These are phyloP conservation scores for Prinsepia uniflora DNA, from an alignment of 306 rosid genomes.

Conservation along the genomic window DNA sequence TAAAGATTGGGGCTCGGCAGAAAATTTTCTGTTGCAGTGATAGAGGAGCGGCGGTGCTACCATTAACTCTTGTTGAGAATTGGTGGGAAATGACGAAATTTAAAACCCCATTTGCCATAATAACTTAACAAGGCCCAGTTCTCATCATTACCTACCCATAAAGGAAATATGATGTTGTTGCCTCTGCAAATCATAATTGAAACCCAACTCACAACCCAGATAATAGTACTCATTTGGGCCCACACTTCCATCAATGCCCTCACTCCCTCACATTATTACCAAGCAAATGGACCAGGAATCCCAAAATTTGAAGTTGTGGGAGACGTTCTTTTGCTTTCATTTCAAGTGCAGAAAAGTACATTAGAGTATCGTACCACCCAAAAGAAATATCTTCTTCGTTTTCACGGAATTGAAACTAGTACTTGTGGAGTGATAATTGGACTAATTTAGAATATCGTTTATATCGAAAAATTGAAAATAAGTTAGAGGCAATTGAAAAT, in stretches of 20 bases:
- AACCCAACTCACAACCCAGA: neutral
- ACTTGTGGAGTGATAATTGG: no score
- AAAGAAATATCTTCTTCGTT: no score
- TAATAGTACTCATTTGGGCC: neutral
- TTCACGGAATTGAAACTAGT: no score
- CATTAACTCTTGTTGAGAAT: neutral
- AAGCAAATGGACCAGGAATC: no score
- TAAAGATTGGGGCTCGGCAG: no score
- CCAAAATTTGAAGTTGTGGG: neutral
- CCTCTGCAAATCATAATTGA: conserved; percentile 8
- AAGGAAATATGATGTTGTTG: conserved; percentile 9
- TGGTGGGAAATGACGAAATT: conserved; percentile 11
- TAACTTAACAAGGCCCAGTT: conserved; percentile 8
- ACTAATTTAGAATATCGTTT: no score
- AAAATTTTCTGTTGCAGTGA: neutral
- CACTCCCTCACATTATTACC: neutral
- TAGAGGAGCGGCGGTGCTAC: no score
- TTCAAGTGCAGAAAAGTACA: neutral
- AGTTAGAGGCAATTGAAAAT: neutral
- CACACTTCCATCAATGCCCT: conserved; percentile 2
- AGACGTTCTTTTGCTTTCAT: neutral
- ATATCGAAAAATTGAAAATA: neutral
- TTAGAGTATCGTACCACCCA: neutral
- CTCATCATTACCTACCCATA: neutral
- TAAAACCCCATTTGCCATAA: neutral